phyloP scores from a whole-genome alignment of 306 rosid species.

The Trichosanthes cucumerina region DNA sequence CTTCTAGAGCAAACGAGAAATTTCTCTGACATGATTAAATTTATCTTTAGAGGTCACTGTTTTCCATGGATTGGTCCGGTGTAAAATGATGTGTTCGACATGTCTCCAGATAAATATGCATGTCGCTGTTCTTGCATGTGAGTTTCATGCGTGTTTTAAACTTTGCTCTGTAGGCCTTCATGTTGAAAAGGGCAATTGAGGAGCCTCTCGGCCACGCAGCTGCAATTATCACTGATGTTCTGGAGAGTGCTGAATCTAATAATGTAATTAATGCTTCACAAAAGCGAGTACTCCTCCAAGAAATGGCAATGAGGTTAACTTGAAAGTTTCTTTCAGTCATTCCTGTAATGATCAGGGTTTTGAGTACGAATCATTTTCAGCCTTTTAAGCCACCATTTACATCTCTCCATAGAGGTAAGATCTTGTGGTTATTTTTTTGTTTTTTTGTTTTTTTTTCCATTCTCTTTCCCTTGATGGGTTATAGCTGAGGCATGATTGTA shows the following conservation, averaged over 20 bases:
- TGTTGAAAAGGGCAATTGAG: conserved; percentile 84
- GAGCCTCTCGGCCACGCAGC: conserved; percentile 99
- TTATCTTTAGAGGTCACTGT: background rate
- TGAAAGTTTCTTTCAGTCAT: conserved; percentile 22
- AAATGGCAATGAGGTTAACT: conserved; percentile 83
- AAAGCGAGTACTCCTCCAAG: conserved; percentile 93
- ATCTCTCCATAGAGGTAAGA: conserved; percentile 17
- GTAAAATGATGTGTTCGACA: background rate
- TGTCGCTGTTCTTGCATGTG: background rate
- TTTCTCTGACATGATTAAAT: background rate
- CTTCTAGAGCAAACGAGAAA: background rate
- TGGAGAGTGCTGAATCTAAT: conserved; percentile 85
- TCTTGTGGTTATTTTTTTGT: conserved; percentile 8
- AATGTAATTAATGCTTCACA: conserved; percentile 78
- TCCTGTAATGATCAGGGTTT: conserved; percentile 22
- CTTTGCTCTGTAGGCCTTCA: conserved; percentile 60
- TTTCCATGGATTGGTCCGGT: background rate
- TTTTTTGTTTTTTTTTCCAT: background rate
- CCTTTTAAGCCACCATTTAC: conserved; percentile 19
- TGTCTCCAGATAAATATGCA: background rate
- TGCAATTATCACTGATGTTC: conserved; percentile 85
- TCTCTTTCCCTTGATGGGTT: conserved; percentile 8
- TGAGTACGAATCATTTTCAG: conserved; percentile 21
- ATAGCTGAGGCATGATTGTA: conserved; percentile 49
- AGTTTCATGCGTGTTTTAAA: background rate